Conservation (phyloP, 208 protist genomes). For the Entamoeba histolytica region DNA sequence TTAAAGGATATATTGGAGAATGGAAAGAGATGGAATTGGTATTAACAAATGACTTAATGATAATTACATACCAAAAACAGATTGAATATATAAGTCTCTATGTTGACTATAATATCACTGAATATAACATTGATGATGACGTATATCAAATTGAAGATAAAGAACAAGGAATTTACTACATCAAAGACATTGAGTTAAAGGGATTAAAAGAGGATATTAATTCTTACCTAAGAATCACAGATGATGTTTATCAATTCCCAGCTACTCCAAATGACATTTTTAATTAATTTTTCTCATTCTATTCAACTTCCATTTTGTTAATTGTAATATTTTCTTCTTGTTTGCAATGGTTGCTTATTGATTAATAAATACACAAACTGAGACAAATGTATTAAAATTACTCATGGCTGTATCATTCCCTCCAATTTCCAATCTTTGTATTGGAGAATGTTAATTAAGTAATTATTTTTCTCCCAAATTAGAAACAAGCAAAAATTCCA, state of each 20-base stretch:
- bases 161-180: not conserved
- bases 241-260: not conserved
- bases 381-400: no score
- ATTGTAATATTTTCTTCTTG: no score
- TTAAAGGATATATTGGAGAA: not conserved
- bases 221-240: not conserved
- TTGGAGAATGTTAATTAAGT: no score
- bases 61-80: not conserved
- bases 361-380: no score
- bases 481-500: no score
- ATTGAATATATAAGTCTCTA: not conserved
- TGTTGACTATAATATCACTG: not conserved
- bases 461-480: no score
- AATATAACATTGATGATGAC: not conserved
- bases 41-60: not conserved
- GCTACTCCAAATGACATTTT: no score
- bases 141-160: not conserved
- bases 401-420: no score
- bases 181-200: not conserved
- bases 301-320: no score
- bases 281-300: no score
- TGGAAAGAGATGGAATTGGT: not conserved
- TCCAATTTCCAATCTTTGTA: no score
- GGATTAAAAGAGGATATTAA: not conserved
- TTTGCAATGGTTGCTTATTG: no score